A percentile compares a stretch with the other conserved stretches of the same genome.
Conservation (phyloP, 1,284 basidiomycete species). For the Singerocomus inundabilis region DNA sequence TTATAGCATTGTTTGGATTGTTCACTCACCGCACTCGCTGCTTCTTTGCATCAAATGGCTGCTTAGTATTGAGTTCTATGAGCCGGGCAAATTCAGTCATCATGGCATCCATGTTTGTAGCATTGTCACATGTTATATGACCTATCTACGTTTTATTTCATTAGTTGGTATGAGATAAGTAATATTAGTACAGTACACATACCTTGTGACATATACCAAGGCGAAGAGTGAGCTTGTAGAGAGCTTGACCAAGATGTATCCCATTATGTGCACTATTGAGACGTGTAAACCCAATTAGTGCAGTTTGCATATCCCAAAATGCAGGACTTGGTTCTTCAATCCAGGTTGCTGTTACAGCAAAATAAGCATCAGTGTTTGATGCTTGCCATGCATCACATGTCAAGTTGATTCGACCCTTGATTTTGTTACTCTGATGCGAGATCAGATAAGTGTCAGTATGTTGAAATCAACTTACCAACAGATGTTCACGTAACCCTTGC, state of each 20-base stretch:
- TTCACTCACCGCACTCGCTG: background rate
- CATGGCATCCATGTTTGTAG: constrained; percentile 6
- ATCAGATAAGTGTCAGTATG: background rate
- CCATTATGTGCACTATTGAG: constrained; percentile 7
- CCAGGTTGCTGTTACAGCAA: constrained; percentile 5
- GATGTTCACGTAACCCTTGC: too few relatives aligned
- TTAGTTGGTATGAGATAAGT: too few relatives aligned
- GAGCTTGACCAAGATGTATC: background rate
- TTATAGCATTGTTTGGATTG: too few relatives aligned
- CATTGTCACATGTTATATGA: constrained; percentile 3
- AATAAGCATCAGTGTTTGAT: constrained; percentile 4
- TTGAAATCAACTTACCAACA: background rate
- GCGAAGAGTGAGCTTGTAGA: constrained; percentile 1
- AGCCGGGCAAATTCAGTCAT: background rate
- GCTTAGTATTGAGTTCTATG: background rate
- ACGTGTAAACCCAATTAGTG: background rate
- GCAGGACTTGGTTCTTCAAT: background rate
- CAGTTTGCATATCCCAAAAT: background rate
- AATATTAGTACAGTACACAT: background rate
- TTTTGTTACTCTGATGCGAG: background rate
- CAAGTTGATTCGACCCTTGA: constrained; percentile 1
- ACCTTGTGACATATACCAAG: background rate
- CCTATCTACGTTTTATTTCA: too few relatives aligned
- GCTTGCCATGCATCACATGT: constrained; percentile 11
- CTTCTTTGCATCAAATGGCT: background rate